phyloP scores from a whole-genome alignment of 805 yeast species.

The Pichia insulana region DNA sequence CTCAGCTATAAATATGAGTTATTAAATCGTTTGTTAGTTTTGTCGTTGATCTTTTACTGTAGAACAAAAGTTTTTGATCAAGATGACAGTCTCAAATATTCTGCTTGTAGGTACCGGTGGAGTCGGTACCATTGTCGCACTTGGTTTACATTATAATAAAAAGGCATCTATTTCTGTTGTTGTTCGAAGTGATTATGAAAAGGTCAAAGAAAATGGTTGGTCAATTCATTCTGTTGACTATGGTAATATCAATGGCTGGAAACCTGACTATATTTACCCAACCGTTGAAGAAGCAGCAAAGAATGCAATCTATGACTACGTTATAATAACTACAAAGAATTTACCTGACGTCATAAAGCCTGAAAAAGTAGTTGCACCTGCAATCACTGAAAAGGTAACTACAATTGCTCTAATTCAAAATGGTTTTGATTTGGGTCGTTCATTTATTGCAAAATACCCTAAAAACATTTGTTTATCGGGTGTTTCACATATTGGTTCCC shows the following conservation, averaged over 20 bases:
- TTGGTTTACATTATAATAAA: constrained; percentile 42
- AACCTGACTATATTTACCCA: constrained; percentile 35
- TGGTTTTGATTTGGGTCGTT: constrained; percentile 55
- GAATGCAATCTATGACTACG: constrained; percentile 37
- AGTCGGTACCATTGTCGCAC: constrained; percentile 70
- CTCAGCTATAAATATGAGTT: too few species aligned
- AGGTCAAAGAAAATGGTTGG: constrained; percentile 43
- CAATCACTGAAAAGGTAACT: constrained; percentile 37
- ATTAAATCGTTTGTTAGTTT: too few species aligned
- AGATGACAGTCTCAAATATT: constrained; percentile 8
- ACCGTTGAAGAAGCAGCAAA: constrained; percentile 34
- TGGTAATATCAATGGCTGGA: constrained; percentile 48
- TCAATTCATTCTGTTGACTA: constrained; percentile 51
- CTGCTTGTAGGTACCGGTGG: constrained; percentile 74
- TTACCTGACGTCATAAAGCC: constrained; percentile 49
- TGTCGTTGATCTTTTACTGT: too few species aligned
- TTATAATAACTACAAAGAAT: constrained; percentile 51
- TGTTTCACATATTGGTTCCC: constrained; percentile 46
- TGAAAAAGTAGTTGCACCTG: constrained; percentile 43
- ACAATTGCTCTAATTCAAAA: constrained; percentile 54
- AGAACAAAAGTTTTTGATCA: neutral
- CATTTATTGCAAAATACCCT: constrained; percentile 45
- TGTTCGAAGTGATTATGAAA: constrained; percentile 46
- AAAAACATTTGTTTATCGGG: constrained; percentile 48
- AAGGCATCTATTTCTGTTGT: constrained; percentile 50